Percentiles rank a stretch among this genome's conserved stretches.
These are phyloP conservation scores for Striga hermonthica DNA, from an alignment of 305 asterid species.

Conservation along the genomic window DNA sequence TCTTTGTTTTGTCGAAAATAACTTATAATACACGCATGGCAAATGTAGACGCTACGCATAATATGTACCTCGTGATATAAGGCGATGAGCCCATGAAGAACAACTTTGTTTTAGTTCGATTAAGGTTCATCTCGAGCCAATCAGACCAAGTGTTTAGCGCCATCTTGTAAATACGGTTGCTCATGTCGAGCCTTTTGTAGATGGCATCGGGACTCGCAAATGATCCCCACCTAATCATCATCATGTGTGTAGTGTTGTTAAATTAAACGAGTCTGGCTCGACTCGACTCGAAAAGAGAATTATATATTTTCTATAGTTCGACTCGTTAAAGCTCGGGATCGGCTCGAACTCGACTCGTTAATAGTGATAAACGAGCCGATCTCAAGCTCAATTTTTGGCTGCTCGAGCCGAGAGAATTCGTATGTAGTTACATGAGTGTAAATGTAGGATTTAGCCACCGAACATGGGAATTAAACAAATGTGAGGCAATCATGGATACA, in stretches of 20 bases:
- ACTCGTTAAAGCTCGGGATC: too few relatives aligned
- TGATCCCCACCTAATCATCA: slow-evolving; percentile 52
- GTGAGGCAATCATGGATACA: slow-evolving; percentile 15
- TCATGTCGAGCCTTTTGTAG: slow-evolving; percentile 37
- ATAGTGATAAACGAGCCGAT: too few relatives aligned
- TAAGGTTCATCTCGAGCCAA: slow-evolving; percentile 57
- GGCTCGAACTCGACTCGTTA: too few relatives aligned
- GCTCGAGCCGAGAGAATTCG: too few relatives aligned
- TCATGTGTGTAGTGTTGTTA: neutral
- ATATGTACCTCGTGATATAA: neutral
- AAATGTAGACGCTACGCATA: neutral
- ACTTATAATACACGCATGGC: neutral
- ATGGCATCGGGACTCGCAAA: slow-evolving; percentile 48
- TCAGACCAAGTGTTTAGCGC: slow-evolving; percentile 60
- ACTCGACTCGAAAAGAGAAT: neutral
- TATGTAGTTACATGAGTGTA: slow-evolving; percentile 41
- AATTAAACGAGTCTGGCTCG: too few relatives aligned
- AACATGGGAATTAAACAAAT: slow-evolving; percentile 41
- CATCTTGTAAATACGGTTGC: slow-evolving; percentile 43
- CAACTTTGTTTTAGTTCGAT: slow-evolving; percentile 43
- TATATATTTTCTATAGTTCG: neutral
- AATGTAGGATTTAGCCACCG: slow-evolving; percentile 61
- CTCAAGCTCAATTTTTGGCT: too few relatives aligned
- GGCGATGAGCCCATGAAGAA: slow-evolving; percentile 61
- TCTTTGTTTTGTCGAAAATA: too few relatives aligned